A percentile compares a stretch with the other conserved stretches of the same genome.
Conservation (phyloP, 2,329 filamentous ascomycete genomes). For the Setomelanomma holmii region DNA sequence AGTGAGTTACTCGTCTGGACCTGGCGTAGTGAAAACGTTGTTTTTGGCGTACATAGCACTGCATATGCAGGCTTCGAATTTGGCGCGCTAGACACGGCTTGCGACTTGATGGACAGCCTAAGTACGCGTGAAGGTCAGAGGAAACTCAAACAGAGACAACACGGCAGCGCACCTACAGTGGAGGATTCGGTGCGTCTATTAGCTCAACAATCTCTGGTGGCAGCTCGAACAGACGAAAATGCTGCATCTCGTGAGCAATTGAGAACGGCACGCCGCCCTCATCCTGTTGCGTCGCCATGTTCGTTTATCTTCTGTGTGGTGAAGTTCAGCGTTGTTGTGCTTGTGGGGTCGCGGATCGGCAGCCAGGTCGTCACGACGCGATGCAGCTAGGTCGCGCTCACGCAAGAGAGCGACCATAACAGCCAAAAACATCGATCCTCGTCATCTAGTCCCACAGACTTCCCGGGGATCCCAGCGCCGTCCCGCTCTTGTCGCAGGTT, state of each 20-base stretch:
- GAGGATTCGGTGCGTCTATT: conserved; percentile 57
- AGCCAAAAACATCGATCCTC: conserved; percentile 28
- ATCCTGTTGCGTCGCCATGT: conserved; percentile 53
- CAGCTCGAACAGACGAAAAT: conserved; percentile 67
- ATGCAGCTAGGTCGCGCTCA: too few species aligned
- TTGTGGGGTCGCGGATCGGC: conserved; percentile 27
- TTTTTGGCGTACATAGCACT: conserved; percentile 65
- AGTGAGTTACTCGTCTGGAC: conserved; percentile 71
- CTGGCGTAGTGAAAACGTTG: conserved; percentile 67
- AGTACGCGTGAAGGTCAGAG: conserved; percentile 32
- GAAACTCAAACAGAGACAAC: conserved; percentile 18
- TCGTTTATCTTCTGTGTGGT: too few species aligned
- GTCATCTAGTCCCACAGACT: conserved; percentile 8
- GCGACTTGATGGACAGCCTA: conserved; percentile 49
- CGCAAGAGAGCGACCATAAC: conserved; percentile 10
- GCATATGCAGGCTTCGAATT: conserved; percentile 53
- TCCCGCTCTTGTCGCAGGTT: conserved; percentile 35
- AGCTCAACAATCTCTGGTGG: conserved; percentile 64
- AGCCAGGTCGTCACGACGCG: conserved; percentile 9
- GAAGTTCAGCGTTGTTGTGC: too few species aligned
- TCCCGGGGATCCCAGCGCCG: conserved; percentile 20
- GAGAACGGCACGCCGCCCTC: conserved; percentile 52
- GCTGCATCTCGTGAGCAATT: conserved; percentile 56
- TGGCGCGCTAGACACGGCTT: conserved; percentile 22
- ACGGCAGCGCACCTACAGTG: conserved; percentile 45